Evolutionary conservation across 768 basidiomycete genomes (phyloP).

Genomic region (Suillus subaureus): DNA sequence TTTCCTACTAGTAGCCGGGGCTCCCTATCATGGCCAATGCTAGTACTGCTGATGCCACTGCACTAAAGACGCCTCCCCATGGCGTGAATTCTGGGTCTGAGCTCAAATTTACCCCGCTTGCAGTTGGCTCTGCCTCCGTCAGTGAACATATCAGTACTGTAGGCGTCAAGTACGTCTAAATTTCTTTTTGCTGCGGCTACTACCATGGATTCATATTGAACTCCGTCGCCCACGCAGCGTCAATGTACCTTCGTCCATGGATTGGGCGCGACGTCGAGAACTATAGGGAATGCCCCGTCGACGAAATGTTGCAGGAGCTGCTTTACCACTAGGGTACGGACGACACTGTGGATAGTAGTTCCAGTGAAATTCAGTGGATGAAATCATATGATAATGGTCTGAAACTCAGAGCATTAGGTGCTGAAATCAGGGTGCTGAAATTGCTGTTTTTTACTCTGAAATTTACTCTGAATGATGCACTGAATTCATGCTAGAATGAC

Average conservation of each 20-base stretch:
- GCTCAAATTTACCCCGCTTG: slow-evolving; percentile 4
- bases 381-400: too few species aligned
- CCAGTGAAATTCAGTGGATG: too few species aligned
- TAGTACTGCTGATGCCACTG: neutral
- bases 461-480: too few species aligned
- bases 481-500: too few species aligned
- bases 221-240: neutral
- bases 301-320: slow-evolving; percentile 1
- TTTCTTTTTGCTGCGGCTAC: neutral
- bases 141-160: slow-evolving; percentile 1
- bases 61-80: neutral
- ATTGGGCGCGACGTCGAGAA: neutral
- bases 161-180: neutral
- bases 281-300: neutral
- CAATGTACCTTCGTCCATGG: neutral
- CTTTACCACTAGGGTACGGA: slow-evolving; percentile 4
- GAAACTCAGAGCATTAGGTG: too few species aligned
- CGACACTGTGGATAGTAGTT: too few species aligned
- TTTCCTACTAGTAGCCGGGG: neutral
- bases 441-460: too few species aligned
- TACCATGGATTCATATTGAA: neutral
- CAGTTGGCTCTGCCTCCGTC: neutral
- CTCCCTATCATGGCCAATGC: neutral
- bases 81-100: neutral
- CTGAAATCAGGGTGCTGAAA: too few species aligned